Evolutionary conservation across 495 filamentous ascomycete species (phyloP).

Genomic region (Monascus purpureus): DNA sequence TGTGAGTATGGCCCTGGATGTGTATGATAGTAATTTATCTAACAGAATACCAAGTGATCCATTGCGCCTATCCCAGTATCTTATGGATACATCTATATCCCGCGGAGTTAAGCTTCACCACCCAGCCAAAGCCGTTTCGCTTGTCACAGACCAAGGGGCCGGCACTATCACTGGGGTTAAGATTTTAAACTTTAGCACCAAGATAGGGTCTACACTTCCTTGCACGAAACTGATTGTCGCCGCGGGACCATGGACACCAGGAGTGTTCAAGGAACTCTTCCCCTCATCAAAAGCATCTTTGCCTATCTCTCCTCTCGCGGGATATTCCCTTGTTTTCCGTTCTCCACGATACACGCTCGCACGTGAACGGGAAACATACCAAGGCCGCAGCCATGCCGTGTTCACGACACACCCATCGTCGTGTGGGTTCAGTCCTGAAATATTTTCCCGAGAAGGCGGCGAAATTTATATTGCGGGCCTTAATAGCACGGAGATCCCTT

Average conservation of each 20-base stretch:
- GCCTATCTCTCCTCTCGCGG: constrained; percentile 49
- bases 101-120: constrained; percentile 55
- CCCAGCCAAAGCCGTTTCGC: constrained; percentile 39
- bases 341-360: constrained; percentile 39
- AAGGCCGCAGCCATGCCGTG: constrained; percentile 47
- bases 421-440: constrained; percentile 52
- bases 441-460: constrained; percentile 49
- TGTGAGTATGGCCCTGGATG: constrained; percentile 26
- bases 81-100: constrained; percentile 40
- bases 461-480: constrained; percentile 66
- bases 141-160: constrained; percentile 33
- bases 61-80: constrained; percentile 43
- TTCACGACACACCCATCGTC: constrained; percentile 42
- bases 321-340: constrained; percentile 54
- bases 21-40: not conserved
- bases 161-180: constrained; percentile 36
- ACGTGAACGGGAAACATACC: constrained; percentile 12
- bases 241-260: constrained; percentile 55
- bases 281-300: constrained; percentile 33
- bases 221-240: constrained; percentile 48
- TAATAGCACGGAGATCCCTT: constrained; percentile 41
- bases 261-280: constrained; percentile 50
- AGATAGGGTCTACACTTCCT: constrained; percentile 15
- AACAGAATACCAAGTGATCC: constrained; percentile 40
- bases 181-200: constrained; percentile 17